Evolutionary conservation across 2,329 filamentous ascomycete genomes (phyloP).

Genomic region (Cercospora sp.): DNA sequence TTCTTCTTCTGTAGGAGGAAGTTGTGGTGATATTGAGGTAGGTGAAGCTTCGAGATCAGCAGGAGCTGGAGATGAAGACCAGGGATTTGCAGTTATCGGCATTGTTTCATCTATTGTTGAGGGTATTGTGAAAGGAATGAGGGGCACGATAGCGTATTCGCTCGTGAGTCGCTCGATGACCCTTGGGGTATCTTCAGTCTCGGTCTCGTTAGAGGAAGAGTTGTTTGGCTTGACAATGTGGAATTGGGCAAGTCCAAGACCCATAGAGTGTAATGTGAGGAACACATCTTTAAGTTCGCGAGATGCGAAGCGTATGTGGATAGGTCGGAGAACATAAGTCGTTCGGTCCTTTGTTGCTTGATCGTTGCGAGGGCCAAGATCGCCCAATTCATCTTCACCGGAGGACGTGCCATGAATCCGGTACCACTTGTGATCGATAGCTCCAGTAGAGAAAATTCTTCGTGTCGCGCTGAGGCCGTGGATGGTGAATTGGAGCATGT

Average conservation of each 20-base stretch:
- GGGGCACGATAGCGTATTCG: conserved; percentile 22
- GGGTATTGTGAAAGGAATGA: not conserved
- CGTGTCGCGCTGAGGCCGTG: conserved; percentile 24
- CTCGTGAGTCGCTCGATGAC: conserved; percentile 14
- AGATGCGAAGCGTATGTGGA: conserved; percentile 24
- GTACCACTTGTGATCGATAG: not conserved
- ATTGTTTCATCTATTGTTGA: not conserved
- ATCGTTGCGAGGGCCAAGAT: not conserved
- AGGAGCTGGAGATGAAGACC: not conserved
- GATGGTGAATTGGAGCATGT: conserved; percentile 31
- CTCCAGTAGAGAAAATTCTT: not conserved
- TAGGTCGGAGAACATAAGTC: conserved; percentile 22
- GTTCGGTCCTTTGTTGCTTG: not conserved
- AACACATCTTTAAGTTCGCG: conserved; percentile 28
- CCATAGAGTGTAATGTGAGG: conserved; percentile 23
- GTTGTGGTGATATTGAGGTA: not conserved
- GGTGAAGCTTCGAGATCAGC: not conserved
- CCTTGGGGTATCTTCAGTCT: not conserved
- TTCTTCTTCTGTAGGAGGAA: not conserved
- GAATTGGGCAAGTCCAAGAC: conserved; percentile 21
- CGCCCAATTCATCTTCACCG: not conserved
- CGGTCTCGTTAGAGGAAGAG: not conserved
- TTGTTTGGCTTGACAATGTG: conserved; percentile 7
- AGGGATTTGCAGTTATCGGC: not conserved
- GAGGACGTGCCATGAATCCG: not conserved